Conservation (phyloP, 192 early-diverging fungal genomes). For the Backusella macrospora region DNA sequence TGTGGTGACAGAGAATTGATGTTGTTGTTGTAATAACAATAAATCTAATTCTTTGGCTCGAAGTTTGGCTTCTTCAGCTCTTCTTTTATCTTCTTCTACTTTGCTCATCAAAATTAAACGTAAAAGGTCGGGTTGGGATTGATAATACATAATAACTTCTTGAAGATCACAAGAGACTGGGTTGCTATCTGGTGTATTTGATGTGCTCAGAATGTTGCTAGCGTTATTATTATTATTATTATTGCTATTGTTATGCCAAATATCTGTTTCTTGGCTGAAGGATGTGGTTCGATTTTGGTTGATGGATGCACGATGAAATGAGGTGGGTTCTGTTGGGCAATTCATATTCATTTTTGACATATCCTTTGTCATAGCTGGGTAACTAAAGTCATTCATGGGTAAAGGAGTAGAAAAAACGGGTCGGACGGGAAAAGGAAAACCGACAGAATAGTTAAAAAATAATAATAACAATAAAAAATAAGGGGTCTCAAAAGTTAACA, state of each 20-base stretch:
- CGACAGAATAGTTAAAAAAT: neutral
- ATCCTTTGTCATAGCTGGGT: slow-evolving; percentile 6
- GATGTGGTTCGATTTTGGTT: neutral
- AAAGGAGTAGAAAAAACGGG: neutral
- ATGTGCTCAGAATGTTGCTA: neutral
- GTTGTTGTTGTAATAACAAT: slow-evolving; percentile 38
- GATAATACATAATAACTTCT: slow-evolving; percentile 50
- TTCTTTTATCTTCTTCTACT: slow-evolving; percentile 59
- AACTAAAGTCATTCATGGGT: slow-evolving; percentile 22
- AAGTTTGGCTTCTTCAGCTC: slow-evolving; percentile 58
- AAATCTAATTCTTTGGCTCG: slow-evolving; percentile 53
- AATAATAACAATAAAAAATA: neutral
- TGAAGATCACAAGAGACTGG: slow-evolving; percentile 47
- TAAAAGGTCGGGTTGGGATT: slow-evolving; percentile 53
- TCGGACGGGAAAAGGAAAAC: neutral
- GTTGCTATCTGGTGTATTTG: slow-evolving; percentile 1
- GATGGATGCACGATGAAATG: neutral
- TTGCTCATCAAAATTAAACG: slow-evolving; percentile 57
- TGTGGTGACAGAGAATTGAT: slow-evolving; percentile 13
- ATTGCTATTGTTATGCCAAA: slow-evolving; percentile 5
- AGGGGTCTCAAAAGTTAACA: slow-evolving; percentile 11
- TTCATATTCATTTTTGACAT: slow-evolving; percentile 4
- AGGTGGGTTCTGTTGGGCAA: neutral
- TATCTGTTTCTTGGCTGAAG: neutral
- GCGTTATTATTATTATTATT: neutral